phyloP scores from a whole-genome alignment of 2,329 filamentous ascomycete species.

The Fusarium sulawesiense region DNA sequence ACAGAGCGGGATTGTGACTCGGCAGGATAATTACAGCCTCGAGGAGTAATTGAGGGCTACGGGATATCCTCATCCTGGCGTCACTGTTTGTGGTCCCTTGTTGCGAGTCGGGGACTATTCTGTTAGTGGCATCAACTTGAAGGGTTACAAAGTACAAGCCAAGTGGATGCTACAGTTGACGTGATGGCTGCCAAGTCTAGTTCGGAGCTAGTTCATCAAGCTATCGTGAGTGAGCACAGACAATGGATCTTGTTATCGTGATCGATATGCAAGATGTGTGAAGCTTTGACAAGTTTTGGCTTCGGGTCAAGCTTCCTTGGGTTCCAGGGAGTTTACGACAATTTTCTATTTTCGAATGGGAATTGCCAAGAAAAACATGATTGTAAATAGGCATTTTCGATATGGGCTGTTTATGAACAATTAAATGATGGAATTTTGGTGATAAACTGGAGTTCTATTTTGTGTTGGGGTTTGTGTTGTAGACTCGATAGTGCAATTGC shows the following conservation, averaged over 20 bases:
- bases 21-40: not conserved
- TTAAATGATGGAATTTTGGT: accelerated
- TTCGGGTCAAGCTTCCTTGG: not conserved
- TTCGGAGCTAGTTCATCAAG: not conserved
- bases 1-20: not conserved
- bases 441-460: not conserved
- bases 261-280: not conserved
- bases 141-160: not conserved
- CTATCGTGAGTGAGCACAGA: not conserved
- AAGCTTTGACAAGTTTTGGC: not conserved
- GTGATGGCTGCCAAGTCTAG: not conserved
- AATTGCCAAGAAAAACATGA: not conserved
- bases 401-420: accelerated
- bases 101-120: not conserved
- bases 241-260: not conserved
- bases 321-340: not conserved
- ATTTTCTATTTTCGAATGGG: not conserved
- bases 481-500: too few relatives aligned
- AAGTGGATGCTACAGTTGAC: not conserved
- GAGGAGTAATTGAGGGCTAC: not conserved
- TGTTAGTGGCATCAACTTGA: not conserved
- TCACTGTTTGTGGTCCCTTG: not conserved
- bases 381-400: not conserved
- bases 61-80: not conserved
- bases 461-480: too few relatives aligned